Conservation (phyloP, 2,329 filamentous ascomycete species). For the Diplodia seriata region DNA sequence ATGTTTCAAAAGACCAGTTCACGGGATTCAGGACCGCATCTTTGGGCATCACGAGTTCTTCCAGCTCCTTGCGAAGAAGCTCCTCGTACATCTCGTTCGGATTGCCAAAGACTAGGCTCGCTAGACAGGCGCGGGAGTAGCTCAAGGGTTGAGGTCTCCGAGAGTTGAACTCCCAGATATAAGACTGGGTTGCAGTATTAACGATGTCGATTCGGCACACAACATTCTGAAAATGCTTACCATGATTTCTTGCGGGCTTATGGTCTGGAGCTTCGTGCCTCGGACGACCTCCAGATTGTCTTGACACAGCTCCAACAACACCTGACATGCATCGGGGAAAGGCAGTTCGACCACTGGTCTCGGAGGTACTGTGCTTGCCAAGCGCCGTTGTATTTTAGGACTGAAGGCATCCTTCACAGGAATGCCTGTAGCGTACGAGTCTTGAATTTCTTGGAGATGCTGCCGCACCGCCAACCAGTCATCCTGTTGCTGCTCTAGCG, state of each 20-base stretch:
- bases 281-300: conserved; percentile 69
- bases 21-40: conserved; percentile 72
- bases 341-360: conserved; percentile 82
- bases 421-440: conserved; percentile 67
- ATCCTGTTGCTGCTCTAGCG: conserved; percentile 40
- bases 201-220: neutral
- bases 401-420: conserved; percentile 82
- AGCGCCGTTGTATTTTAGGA: conserved; percentile 84
- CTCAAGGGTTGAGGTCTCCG: conserved; percentile 83
- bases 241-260: conserved; percentile 46
- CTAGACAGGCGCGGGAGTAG: conserved; percentile 80
- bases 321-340: conserved; percentile 73
- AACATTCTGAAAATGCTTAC: conserved; percentile 9
- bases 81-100: conserved; percentile 69
- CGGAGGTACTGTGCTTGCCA: conserved; percentile 93
- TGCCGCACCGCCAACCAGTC: conserved; percentile 49
- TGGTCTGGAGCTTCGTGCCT: conserved; percentile 39
- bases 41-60: conserved; percentile 74
- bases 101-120: conserved; percentile 76
- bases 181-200: conserved; percentile 61
- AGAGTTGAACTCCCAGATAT: conserved; percentile 75
- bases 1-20: conserved; percentile 76
- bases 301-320: conserved; percentile 72
- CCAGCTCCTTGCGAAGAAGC: conserved; percentile 83
- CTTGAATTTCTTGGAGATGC: conserved; percentile 62